These are phyloP conservation scores for Punica granatum DNA, from an alignment of 345 rosid species.

Conservation along the genomic window DNA sequence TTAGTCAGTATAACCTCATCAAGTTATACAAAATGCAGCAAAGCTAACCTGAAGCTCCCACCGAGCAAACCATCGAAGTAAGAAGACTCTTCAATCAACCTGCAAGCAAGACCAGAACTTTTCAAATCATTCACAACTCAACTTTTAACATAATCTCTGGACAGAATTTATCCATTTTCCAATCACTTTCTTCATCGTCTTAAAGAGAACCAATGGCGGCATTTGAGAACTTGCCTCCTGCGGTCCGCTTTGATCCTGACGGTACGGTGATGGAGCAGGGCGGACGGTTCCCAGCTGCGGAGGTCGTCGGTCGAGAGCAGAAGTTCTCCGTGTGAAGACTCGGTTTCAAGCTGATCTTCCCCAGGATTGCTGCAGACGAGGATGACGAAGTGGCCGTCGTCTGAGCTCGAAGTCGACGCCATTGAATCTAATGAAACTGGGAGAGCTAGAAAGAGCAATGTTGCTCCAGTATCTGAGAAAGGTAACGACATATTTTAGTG, in stretches of 20 bases:
- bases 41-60: conserved; percentile 57
- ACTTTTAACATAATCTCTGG: not conserved
- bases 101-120: conserved; percentile 8
- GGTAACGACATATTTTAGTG: too few species aligned
- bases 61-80: conserved; percentile 55
- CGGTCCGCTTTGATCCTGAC: conserved; percentile 5
- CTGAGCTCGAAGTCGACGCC: not conserved
- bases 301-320: conserved; percentile 6
- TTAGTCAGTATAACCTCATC: not conserved
- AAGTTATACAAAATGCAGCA: not conserved
- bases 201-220: not conserved
- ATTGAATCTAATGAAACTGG: too few species aligned
- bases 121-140: too few species aligned
- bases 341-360: not conserved
- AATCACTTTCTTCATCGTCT: not conserved
- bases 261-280: not conserved
- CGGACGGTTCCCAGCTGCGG: not conserved
- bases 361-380: conserved; percentile 2
- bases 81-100: conserved; percentile 49
- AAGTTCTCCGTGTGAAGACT: not conserved
- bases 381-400: not conserved
- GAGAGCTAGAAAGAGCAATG: too few species aligned
- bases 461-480: too few species aligned
- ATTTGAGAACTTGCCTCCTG: not conserved
- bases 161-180: not conserved